Base-by-base conservation (phyloP, 345 rosid genomes). In the Garcia nutans region DNA sequence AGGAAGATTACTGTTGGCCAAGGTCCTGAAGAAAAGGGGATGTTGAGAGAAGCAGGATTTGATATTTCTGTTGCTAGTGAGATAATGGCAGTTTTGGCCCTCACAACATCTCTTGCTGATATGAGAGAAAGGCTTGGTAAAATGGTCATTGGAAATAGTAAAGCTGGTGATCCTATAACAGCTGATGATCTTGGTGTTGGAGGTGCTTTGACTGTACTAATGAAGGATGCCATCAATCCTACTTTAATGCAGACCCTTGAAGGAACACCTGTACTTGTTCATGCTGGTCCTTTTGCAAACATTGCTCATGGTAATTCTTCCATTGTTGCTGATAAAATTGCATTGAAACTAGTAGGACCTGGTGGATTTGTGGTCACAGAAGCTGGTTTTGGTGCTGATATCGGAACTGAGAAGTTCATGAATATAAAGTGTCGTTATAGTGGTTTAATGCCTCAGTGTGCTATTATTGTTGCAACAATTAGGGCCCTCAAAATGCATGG, bases 401-500 rank as follows among this genome's bases (percentile, higher is more conserved):
- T 96, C 76, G 98, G 99, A 69, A 81, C 99, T 16, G 99, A 96
- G 80, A 96, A 96, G 87, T 96, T 96, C 85, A 88, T 96, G 95
- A 96, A 96, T 67, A 96, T 96, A 55, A 96, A 96, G 83, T 92
- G 97, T 71, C 88, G 94, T 55, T 96, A 92, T 80, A 91, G 99
- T 60, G 95, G 97, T 57, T 77, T 96, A 75, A 89, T 78, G 63
- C 98, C 98, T 65, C 99, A 96, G 68, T 96, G 98, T 83, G 97
- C 98, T 54, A 83, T 96, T 82, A 92, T 96, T 71, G 99, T 96
- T 75, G 99, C 98, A 15, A 96, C 99, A 0, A 87, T 96, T 73
- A 89, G 99, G 81, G 99, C 98, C 78, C 87, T 93, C 90, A 96
- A 96, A 81, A 93, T 96, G 99, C 99, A 96, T 70, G 99, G 99